phyloP scores from a whole-genome alignment of 768 basidiomycete species.

The Leccinum truebloodii region DNA sequence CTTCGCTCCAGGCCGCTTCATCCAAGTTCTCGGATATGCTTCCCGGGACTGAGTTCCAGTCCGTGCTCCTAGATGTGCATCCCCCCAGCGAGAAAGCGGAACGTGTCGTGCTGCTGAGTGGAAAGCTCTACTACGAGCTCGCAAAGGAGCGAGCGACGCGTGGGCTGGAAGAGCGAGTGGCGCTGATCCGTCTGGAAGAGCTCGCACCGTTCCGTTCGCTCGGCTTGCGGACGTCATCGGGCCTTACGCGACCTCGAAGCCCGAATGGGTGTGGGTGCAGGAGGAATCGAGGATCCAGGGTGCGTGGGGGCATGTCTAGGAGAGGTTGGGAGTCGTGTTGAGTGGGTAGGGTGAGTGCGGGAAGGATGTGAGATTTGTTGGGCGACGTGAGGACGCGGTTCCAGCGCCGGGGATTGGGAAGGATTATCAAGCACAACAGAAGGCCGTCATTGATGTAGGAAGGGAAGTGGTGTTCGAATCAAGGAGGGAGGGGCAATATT shows the following conservation, averaged over 20 bases:
- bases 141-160: constrained; percentile 61
- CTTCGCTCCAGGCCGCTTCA: too few species aligned
- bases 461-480: background rate
- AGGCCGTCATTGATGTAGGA: constrained; percentile 48
- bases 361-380: constrained; percentile 52
- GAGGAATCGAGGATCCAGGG: constrained; percentile 92
- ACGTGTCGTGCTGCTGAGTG: constrained; percentile 73
- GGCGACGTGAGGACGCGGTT: constrained; percentile 69
- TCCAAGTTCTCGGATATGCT: constrained; percentile 45
- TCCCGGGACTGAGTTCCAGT: constrained; percentile 60
- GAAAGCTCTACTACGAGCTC: constrained; percentile 90
- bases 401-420: constrained; percentile 78
- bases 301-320: constrained; percentile 65
- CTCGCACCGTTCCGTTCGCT: constrained; percentile 80
- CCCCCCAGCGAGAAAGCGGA: constrained; percentile 41
- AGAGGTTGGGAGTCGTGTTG: constrained; percentile 57
- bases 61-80: constrained; percentile 58
- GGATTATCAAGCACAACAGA: constrained; percentile 67
- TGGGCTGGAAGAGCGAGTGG: constrained; percentile 51
- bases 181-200: constrained; percentile 81
- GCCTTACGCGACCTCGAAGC: constrained; percentile 41
- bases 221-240: constrained; percentile 47
- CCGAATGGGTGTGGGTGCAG: constrained; percentile 63
- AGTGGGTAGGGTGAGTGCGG: constrained; percentile 33
- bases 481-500: too few species aligned